Evolutionary conservation across 2,329 filamentous ascomycete genomes (phyloP).

Genomic region (Chaetomiaceae sp.): DNA sequence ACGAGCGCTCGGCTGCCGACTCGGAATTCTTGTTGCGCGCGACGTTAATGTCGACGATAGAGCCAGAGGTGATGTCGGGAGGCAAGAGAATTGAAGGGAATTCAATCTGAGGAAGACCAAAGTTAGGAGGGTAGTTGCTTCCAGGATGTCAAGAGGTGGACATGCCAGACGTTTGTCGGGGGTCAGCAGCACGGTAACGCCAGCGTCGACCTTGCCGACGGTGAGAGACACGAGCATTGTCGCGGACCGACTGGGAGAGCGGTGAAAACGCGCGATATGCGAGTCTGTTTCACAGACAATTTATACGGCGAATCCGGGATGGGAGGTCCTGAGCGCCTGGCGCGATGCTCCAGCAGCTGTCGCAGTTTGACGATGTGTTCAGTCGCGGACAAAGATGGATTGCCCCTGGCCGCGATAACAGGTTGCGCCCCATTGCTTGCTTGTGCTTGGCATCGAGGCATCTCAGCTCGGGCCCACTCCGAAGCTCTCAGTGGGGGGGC

Average conservation of each 20-base stretch:
- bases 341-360: too few species aligned
- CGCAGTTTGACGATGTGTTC: too few species aligned
- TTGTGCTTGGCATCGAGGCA: too few species aligned
- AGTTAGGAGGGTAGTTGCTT: constrained; percentile 12
- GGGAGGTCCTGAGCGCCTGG: too few species aligned
- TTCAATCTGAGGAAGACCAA: constrained; percentile 65
- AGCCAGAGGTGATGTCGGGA: constrained; percentile 88
- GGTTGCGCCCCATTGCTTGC: too few species aligned
- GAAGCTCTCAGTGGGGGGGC: too few species aligned
- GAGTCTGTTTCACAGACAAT: too few species aligned
- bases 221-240: constrained; percentile 94
- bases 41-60: constrained; percentile 96
- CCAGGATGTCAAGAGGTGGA: not conserved
- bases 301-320: too few species aligned
- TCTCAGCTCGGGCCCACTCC: not conserved
- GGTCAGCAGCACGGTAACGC: constrained; percentile 92
- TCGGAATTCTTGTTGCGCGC: constrained; percentile 79
- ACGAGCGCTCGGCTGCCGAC: constrained; percentile 63
- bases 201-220: constrained; percentile 98
- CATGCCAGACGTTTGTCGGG: constrained; percentile 90
- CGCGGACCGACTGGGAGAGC: constrained; percentile 6
- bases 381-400: not conserved
- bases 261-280: not conserved
- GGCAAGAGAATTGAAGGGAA: constrained; percentile 97
- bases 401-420: too few species aligned